phyloP scores from a whole-genome alignment of 2,329 filamentous ascomycete species.

The Colletotrichum horii region DNA sequence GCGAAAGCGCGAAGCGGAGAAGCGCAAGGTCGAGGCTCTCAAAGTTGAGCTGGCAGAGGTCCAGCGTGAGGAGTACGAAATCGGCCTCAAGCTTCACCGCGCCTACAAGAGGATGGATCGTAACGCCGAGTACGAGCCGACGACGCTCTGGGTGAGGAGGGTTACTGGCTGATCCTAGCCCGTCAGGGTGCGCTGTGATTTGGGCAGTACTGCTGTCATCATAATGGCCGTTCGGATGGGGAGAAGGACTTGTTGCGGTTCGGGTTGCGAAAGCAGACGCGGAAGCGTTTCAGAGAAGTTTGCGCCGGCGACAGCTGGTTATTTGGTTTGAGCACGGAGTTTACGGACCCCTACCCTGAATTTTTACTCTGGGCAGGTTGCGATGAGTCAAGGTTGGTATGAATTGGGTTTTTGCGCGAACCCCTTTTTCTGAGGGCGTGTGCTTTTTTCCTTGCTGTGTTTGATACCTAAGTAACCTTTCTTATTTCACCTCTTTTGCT shows the following conservation, averaged over 20 bases:
- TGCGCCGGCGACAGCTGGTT: background rate
- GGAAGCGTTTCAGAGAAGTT: conserved; percentile 16
- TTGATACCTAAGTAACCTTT: conserved; percentile 13
- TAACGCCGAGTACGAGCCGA: conserved; percentile 67
- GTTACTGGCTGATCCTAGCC: conserved; percentile 61
- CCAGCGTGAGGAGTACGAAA: conserved; percentile 76
- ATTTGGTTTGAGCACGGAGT: background rate
- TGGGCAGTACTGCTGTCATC: background rate
- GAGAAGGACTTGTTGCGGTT: background rate
- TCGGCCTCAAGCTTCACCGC: conserved; percentile 76
- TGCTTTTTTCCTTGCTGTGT: background rate
- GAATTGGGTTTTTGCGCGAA: background rate
- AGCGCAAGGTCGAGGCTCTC: conserved; percentile 70
- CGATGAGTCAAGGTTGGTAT: background rate
- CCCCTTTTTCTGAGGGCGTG: background rate
- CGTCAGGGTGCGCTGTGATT: background rate
- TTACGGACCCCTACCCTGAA: background rate
- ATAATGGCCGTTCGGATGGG: background rate
- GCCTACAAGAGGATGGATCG: conserved; percentile 78
- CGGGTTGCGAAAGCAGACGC: background rate
- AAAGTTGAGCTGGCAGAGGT: conserved; percentile 74
- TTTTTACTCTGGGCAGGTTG: background rate
- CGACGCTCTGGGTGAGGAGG: conserved; percentile 78
- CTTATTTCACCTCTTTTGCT: no score
- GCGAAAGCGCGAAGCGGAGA: conserved; percentile 60